Base-by-base conservation (phyloP, 2,329 filamentous ascomycete genomes). In the Phialophora verrucosa region DNA sequence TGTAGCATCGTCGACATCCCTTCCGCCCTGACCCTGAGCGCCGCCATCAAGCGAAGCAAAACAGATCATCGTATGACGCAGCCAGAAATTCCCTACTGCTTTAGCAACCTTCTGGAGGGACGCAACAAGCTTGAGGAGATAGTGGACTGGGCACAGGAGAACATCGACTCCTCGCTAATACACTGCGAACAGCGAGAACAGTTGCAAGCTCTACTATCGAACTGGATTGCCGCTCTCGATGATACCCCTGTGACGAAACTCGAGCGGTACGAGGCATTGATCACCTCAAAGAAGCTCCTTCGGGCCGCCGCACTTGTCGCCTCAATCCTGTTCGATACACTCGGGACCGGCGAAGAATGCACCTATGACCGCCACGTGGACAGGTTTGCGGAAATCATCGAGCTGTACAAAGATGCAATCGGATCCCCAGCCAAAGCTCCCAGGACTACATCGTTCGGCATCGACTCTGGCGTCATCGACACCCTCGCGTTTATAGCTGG, bases 381-480 rank as follows among this genome's bases (percentile, higher is more conserved):
- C 20, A 68, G 64, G 10, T 75, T 76, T 49, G 68, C 71, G 42
- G 69, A 74, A 27, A 72, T 76, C 29, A 66, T 74, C 10, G 61
- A 69, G 4, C 63, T 75, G 3, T 73, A 73, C 47, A 61, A 60
- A 27, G 72, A 71, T 47, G 72, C 71, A 0, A 70, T 76, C 14
- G 69, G 71, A n/a, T 31, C 72, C 20, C 55, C 62, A 42, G 58
- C 47, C 31, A 62, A 63, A 54, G 38, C 56, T 27, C 64, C 50
- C 32, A 55, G 64, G 31, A 71, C 64, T 31, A 64, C 70, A 29
- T 72, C 69, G 11, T 76, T 76, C 59, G 73, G 74, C 7, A 74
- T 76, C 25, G 74, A 76, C 60, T 70, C 73, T n/a, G 73, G 74
- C 8, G 71, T 75, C 17, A 71, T 75, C 12, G 68, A 69, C 25